These are phyloP conservation scores for Boletus speciosus DNA, from an alignment of 768 basidiomycete genomes.

Conservation along the genomic window DNA sequence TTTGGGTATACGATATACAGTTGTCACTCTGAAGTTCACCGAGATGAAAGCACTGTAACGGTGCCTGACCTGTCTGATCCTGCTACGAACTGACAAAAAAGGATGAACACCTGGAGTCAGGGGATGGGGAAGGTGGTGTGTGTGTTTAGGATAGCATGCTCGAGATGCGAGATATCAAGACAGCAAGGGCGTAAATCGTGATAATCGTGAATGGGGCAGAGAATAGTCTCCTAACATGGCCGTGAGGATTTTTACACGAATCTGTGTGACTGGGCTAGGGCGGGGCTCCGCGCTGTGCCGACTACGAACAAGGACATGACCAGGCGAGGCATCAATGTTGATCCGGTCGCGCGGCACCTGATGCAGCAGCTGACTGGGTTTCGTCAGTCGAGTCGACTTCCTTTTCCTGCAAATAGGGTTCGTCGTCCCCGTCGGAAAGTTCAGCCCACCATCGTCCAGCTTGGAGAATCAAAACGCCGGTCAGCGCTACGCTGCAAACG, in stretches of 20 bases:
- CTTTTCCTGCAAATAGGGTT: constrained; percentile 33
- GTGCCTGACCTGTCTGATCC: constrained; percentile 6
- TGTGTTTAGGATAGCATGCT: constrained; percentile 19
- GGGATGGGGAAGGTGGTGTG: neutral
- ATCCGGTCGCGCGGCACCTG: constrained; percentile 1
- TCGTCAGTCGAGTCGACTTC: constrained; percentile 16
- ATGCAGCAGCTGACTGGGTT: neutral
- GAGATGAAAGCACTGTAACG: constrained; percentile 3
- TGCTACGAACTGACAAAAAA: constrained; percentile 9
- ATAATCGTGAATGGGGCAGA: constrained; percentile 13
- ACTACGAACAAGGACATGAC: neutral
- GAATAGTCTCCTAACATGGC: constrained; percentile 1
- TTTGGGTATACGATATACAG: constrained; percentile 14
- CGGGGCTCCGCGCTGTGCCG: neutral
- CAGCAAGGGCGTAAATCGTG: constrained; percentile 26
- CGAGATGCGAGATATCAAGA: constrained; percentile 23
- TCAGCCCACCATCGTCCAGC: constrained; percentile 86
- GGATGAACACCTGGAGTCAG: constrained; percentile 1
- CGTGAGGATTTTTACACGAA: constrained; percentile 6
- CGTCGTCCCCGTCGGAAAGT: constrained; percentile 59
- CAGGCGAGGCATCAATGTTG: constrained; percentile 9
- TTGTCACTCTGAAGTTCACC: constrained; percentile 1
- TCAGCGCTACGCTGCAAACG: constrained; percentile 83
- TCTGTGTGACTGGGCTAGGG: neutral
- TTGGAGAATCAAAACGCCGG: constrained; percentile 81